phyloP scores from a whole-genome alignment of 2,329 filamentous ascomycete genomes.

The Neofusicoccum laricinum region DNA sequence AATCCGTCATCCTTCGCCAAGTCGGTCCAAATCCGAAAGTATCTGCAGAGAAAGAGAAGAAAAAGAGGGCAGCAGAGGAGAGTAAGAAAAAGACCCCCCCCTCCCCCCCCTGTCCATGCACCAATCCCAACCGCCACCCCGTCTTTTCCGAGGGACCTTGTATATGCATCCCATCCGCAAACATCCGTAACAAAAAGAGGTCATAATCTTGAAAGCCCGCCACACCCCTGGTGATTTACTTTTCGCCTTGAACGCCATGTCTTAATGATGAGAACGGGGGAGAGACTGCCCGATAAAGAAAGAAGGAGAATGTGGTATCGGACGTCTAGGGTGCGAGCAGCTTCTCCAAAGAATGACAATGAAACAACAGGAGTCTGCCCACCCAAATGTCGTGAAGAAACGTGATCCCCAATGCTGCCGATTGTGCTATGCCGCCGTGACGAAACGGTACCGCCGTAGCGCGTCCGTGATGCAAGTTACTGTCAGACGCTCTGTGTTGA shows the following conservation, averaged over 20 bases:
- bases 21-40: neutral
- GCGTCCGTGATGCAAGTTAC: slow-evolving; percentile 5
- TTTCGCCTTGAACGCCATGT: slow-evolving; percentile 7
- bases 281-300: neutral
- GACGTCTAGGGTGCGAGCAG: neutral
- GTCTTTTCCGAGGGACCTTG: neutral
- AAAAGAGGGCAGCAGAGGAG: neutral
- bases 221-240: neutral
- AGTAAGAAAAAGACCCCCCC: neutral
- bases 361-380: slow-evolving; percentile 6
- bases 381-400: slow-evolving; percentile 9
- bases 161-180: neutral
- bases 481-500: neutral
- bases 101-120: neutral
- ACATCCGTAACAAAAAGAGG: neutral
- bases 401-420: slow-evolving; percentile 12
- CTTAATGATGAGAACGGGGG: neutral
- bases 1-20: neutral
- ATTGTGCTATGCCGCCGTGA: slow-evolving; percentile 13
- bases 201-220: slow-evolving; percentile 8
- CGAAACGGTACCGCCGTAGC: slow-evolving; percentile 5
- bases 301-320: neutral
- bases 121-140: neutral
- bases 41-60: slow-evolving; percentile 7
- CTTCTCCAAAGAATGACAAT: slow-evolving; percentile 12